phyloP scores from a whole-genome alignment of 805 yeast species.

The Metschnikowia gelsemii region DNA sequence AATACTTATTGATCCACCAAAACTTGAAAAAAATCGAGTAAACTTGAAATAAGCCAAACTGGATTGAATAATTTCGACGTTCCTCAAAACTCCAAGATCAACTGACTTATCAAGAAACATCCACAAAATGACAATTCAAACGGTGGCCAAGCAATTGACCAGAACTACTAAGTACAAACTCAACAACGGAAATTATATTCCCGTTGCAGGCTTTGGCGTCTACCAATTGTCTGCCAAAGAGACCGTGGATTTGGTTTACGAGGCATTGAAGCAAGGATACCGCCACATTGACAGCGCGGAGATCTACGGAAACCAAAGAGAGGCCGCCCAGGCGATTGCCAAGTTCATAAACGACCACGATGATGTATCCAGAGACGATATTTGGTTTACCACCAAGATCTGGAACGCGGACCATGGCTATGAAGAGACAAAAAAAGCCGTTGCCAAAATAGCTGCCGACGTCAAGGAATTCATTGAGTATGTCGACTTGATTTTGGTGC shows the following conservation, averaged over 20 bases:
- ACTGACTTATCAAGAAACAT: background rate
- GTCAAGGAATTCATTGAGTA: constrained; percentile 43
- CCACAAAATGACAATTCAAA: constrained; percentile 35
- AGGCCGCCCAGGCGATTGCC: constrained; percentile 58
- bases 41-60: no score
- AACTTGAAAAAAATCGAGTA: no score
- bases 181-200: constrained; percentile 55
- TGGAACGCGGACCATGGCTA: constrained; percentile 39
- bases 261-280: constrained; percentile 65
- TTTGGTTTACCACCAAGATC: constrained; percentile 41
- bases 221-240: constrained; percentile 42
- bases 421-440: constrained; percentile 54
- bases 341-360: constrained; percentile 48
- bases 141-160: constrained; percentile 36
- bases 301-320: constrained; percentile 61
- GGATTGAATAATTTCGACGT: no score
- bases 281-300: constrained; percentile 76
- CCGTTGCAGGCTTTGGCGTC: constrained; percentile 58
- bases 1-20: no score
- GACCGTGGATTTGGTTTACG: constrained; percentile 46
- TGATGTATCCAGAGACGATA: constrained; percentile 29
- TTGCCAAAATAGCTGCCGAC: constrained; percentile 50
- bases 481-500: constrained; percentile 45
- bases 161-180: constrained; percentile 41
- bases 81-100: background rate